These are phyloP conservation scores for Termitomyces sp. DNA, from an alignment of 768 basidiomycete species.

Conservation along the genomic window DNA sequence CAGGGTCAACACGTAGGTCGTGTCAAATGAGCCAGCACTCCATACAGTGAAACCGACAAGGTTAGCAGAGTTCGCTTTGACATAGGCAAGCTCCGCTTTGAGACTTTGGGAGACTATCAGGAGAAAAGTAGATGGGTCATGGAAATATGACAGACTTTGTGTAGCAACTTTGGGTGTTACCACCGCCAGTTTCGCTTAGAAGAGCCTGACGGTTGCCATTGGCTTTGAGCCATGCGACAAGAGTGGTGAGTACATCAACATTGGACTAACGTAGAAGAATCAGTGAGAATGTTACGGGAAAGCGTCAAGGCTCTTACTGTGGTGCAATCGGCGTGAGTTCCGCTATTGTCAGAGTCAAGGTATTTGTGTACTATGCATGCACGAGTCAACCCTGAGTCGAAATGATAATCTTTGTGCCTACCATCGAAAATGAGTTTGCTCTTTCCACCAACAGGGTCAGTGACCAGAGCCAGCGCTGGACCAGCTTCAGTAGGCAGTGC, in stretches of 20 bases:
- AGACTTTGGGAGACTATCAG: slow-evolving; percentile 21
- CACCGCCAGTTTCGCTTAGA: slow-evolving; percentile 48
- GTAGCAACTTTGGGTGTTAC: slow-evolving; percentile 41
- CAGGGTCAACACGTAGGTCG: slow-evolving; percentile 42
- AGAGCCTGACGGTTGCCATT: slow-evolving; percentile 27
- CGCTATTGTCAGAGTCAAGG: slow-evolving; percentile 48
- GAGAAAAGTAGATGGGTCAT: neutral
- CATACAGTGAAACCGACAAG: slow-evolving; percentile 49
- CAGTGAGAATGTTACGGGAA: neutral
- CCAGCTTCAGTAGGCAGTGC: slow-evolving; percentile 39
- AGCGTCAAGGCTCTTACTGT: slow-evolving; percentile 13
- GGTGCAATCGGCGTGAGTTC: slow-evolving; percentile 27
- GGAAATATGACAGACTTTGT: slow-evolving; percentile 18
- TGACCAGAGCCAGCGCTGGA: slow-evolving; percentile 33
- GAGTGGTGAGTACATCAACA: slow-evolving; percentile 33
- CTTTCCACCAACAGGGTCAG: slow-evolving; percentile 33
- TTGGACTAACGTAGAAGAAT: slow-evolving; percentile 22
- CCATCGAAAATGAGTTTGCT: slow-evolving; percentile 46
- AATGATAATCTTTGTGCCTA: neutral
- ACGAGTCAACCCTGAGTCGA: neutral
- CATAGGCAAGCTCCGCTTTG: slow-evolving; percentile 35
- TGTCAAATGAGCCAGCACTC: slow-evolving; percentile 48
- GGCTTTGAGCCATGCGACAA: slow-evolving; percentile 35
- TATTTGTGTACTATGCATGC: slow-evolving; percentile 44
- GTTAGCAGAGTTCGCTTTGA: slow-evolving; percentile 35